phyloP scores from a whole-genome alignment of 148 eudicot genomes.

The Camellia japonica region DNA sequence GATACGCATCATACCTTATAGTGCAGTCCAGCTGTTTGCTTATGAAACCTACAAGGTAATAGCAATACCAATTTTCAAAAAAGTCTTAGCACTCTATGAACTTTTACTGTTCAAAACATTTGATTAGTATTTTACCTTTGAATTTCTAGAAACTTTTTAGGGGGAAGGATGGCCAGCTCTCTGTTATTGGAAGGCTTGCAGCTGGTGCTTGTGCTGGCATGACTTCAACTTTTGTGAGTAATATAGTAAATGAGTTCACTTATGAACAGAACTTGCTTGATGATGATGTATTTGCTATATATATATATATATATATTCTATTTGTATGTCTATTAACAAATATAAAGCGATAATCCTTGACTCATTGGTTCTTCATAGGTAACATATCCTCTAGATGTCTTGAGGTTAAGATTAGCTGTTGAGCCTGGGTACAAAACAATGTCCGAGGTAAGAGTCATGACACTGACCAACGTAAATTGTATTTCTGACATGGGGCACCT shows the following conservation, averaged over 20 bases:
- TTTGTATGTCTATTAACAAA: background rate
- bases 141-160: slow-evolving; percentile 62
- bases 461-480: background rate
- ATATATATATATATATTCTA: too few species aligned
- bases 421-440: slow-evolving; percentile 83
- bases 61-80: slow-evolving; percentile 12
- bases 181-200: slow-evolving; percentile 75
- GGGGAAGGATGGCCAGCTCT: slow-evolving; percentile 81
- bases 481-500: background rate
- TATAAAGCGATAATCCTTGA: background rate
- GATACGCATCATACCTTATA: slow-evolving; percentile 85
- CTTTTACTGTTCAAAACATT: slow-evolving; percentile 4
- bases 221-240: slow-evolving; percentile 84
- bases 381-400: slow-evolving; percentile 92
- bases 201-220: slow-evolving; percentile 92
- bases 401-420: slow-evolving; percentile 90
- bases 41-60: slow-evolving; percentile 87
- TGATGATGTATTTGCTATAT: background rate
- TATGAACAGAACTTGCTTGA: background rate
- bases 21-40: slow-evolving; percentile 89
- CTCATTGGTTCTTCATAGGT: slow-evolving; percentile 47
- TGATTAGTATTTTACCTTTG: slow-evolving; percentile 1
- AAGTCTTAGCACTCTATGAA: background rate
- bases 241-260: background rate
- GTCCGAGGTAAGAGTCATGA: slow-evolving; percentile 54